A percentile compares a stretch with the other conserved stretches of the same genome.
phyloP scores from a whole-genome alignment of 768 basidiomycete genomes.

The Leucocoprinus leucothites region DNA sequence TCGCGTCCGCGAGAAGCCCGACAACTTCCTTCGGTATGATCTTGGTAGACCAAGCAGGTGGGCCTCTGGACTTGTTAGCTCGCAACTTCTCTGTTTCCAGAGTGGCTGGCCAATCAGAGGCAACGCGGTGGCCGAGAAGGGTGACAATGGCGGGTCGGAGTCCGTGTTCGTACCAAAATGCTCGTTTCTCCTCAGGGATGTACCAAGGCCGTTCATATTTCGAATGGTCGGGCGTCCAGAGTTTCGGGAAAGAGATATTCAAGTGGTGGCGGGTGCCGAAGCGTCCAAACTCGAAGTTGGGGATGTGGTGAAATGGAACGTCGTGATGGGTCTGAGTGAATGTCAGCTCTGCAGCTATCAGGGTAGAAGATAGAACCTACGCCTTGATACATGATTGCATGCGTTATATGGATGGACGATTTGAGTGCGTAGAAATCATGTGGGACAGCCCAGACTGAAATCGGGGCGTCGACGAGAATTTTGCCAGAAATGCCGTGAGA shows the following conservation, averaged over 20 bases:
- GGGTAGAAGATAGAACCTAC: too few relatives aligned
- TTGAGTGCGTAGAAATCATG: background rate
- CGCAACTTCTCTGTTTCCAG: conserved; percentile 20
- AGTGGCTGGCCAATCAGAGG: conserved; percentile 24
- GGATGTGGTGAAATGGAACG: background rate
- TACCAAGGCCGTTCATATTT: background rate
- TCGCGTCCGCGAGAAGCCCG: too few relatives aligned
- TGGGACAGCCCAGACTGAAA: conserved; percentile 1
- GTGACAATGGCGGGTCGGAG: conserved; percentile 22
- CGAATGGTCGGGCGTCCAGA: conserved; percentile 13
- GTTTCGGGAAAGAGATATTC: conserved; percentile 22
- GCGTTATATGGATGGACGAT: background rate
- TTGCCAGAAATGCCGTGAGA: conserved; percentile 13
- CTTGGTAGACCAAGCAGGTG: conserved; percentile 17
- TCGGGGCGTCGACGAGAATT: conserved; percentile 10
- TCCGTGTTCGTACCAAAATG: conserved; percentile 21
- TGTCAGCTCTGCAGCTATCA: too few relatives aligned
- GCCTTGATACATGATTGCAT: background rate
- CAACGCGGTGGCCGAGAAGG: conserved; percentile 1
- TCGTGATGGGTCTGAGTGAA: background rate
- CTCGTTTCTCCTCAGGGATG: conserved; percentile 11
- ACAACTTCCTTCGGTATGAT: conserved; percentile 13
- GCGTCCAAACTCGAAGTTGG: background rate
- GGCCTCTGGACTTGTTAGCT: conserved; percentile 16
- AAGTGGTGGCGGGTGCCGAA: background rate